A percentile compares a stretch with the other conserved stretches of the same genome.
phyloP scores from a whole-genome alignment of 495 filamentous ascomycete species.

The Tuber microsphaerosporum region DNA sequence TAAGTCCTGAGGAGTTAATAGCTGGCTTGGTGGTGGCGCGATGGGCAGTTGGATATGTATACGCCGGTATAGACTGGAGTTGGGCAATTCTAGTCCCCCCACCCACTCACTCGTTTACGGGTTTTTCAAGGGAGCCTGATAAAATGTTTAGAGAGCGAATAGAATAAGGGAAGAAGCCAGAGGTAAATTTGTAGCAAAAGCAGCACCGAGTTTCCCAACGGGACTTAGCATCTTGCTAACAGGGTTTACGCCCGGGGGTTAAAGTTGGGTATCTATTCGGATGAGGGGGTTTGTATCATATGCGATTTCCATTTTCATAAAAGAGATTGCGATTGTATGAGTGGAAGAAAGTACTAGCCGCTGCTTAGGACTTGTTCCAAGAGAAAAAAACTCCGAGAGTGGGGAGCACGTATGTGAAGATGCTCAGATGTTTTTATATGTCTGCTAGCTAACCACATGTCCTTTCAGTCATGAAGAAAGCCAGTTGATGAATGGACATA shows the following conservation, averaged over 20 bases:
- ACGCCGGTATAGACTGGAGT: conserved; percentile 40
- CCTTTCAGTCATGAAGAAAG: not conserved
- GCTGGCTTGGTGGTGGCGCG: not conserved
- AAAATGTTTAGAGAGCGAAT: conserved; percentile 10
- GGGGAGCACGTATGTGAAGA: conserved; percentile 43
- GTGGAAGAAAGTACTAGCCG: conserved; percentile 30
- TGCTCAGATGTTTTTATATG: conserved; percentile 40
- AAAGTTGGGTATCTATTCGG: conserved; percentile 29
- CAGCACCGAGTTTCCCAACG: conserved; percentile 39
- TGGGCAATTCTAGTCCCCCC: conserved; percentile 18
- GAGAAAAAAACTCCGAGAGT: conserved; percentile 27
- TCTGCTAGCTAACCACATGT: not conserved
- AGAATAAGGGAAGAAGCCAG: conserved; percentile 16
- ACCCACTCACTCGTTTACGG: not conserved
- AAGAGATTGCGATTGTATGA: not conserved
- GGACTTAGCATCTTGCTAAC: conserved; percentile 20
- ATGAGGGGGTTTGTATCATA: conserved; percentile 6
- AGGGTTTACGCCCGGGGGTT: conserved; percentile 41
- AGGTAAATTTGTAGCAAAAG: conserved; percentile 35
- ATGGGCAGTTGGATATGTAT: conserved; percentile 33
- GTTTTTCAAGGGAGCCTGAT: not conserved
- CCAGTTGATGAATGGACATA: not conserved
- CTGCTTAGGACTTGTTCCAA: no score
- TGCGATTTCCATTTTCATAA: not conserved
- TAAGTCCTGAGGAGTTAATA: not conserved